Percentiles rank a stretch among this genome's conserved stretches.
These are phyloP conservation scores for Pontederia paniculata DNA, from an alignment of 176 grass and related monocot genomes.

Conservation along the genomic window DNA sequence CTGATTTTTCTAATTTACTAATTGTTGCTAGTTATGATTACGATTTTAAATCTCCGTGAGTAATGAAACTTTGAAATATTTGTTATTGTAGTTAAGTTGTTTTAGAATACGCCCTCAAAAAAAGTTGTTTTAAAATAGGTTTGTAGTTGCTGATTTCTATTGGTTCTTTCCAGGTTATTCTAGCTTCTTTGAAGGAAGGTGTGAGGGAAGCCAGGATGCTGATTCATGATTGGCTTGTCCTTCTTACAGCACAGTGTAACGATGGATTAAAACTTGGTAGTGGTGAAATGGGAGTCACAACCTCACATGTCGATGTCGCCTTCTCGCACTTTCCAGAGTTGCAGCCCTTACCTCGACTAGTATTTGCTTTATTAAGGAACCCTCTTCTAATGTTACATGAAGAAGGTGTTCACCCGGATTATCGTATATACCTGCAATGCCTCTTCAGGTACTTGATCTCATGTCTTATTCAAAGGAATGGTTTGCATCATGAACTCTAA, in stretches of 20 bases:
- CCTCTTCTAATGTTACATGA: constrained; percentile 86
- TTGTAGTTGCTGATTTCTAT: neutral
- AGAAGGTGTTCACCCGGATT: constrained; percentile 96
- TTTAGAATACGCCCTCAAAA: too few species aligned
- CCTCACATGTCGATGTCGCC: constrained; percentile 56
- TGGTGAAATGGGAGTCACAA: constrained; percentile 24
- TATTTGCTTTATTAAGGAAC: constrained; percentile 84
- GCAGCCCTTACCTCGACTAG: constrained; percentile 72
- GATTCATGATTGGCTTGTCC: constrained; percentile 79
- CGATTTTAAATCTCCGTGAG: too few species aligned
- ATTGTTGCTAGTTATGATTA: too few species aligned
- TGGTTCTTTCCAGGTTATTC: constrained; percentile 57
- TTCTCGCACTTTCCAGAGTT: constrained; percentile 76
- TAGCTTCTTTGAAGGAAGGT: constrained; percentile 83
- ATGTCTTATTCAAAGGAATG: neutral
- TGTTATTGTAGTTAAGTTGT: too few species aligned
- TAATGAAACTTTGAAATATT: too few species aligned
- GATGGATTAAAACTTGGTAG: constrained; percentile 26
- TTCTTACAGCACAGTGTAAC: constrained; percentile 65
- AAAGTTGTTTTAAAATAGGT: too few species aligned
- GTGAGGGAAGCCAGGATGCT: constrained; percentile 76
- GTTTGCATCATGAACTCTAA: too few species aligned
- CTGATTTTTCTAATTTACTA: too few species aligned
- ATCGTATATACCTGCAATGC: constrained; percentile 93
- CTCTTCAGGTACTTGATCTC: constrained; percentile 70